Evolutionary conservation across 495 filamentous ascomycete genomes (phyloP).

Genomic region (Talaromyces nanjingensis): DNA sequence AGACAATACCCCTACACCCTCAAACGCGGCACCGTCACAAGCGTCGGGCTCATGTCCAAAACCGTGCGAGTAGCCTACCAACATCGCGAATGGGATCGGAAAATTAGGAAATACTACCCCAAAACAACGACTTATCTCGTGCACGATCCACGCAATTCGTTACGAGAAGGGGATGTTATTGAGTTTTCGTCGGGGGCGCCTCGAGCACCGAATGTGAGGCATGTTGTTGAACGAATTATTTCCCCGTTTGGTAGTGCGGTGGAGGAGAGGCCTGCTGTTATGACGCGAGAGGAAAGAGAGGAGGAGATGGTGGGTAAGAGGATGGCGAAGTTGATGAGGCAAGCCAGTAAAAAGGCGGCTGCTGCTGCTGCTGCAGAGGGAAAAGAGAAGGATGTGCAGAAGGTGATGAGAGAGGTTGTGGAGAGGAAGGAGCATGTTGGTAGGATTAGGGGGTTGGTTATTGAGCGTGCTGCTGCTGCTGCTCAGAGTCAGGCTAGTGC

Average conservation of each 20-base stretch:
- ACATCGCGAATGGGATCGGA: conserved; percentile 29
- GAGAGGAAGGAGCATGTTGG: conserved; percentile 12
- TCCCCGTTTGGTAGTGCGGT: conserved; percentile 62
- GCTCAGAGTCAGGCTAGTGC: not conserved
- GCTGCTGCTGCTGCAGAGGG: not conserved
- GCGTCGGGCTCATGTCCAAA: conserved; percentile 39
- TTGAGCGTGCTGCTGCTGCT: conserved; percentile 14
- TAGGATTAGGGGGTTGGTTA: conserved; percentile 11
- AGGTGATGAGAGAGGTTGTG: not conserved
- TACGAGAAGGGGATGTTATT: conserved; percentile 73
- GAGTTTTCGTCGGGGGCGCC: conserved; percentile 63
- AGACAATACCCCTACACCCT: conserved; percentile 32
- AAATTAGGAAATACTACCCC: conserved; percentile 36
- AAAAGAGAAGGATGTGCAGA: not conserved
- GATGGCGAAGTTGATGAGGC: conserved; percentile 21
- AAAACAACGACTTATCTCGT: conserved; percentile 48
- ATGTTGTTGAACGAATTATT: conserved; percentile 73
- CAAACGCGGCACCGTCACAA: conserved; percentile 38
- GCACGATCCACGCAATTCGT: conserved; percentile 67
- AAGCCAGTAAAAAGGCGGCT: conserved; percentile 10
- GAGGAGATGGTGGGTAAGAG: conserved; percentile 40
- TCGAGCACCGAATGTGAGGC: conserved; percentile 57
- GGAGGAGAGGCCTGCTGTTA: conserved; percentile 54
- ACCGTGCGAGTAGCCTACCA: conserved; percentile 34
- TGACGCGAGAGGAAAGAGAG: conserved; percentile 55